Conservation (phyloP, 2,329 filamentous ascomycete genomes). For the Aspergillus fischeri region DNA sequence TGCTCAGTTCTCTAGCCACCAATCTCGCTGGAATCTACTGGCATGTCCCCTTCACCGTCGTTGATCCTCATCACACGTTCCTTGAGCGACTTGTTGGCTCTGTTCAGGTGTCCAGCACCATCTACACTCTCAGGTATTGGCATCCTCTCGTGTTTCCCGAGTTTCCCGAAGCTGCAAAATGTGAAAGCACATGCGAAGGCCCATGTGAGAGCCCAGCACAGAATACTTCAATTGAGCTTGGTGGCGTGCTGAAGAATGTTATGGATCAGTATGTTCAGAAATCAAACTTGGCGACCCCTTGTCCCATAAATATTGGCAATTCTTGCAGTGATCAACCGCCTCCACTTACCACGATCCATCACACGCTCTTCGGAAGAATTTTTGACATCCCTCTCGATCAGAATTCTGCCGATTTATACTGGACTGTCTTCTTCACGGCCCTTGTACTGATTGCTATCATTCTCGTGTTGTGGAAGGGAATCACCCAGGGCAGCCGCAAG, state of each 20-base stretch:
- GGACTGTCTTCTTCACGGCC: background rate
- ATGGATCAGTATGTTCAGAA: background rate
- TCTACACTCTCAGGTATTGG: constrained; percentile 7
- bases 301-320: background rate
- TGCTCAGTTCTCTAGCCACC: constrained; percentile 3
- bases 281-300: background rate
- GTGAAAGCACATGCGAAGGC: too few species aligned
- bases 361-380: background rate
- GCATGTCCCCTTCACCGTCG: constrained; percentile 17
- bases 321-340: background rate
- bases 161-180: background rate
- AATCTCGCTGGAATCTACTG: constrained; percentile 18
- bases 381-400: background rate
- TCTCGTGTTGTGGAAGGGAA: background rate
- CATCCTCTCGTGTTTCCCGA: constrained; percentile 1
- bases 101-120: constrained; percentile 16
- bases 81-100: constrained; percentile 16
- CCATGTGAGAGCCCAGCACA: background rate
- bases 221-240: background rate
- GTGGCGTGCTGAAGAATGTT: background rate
- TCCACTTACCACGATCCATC: background rate
- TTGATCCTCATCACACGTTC: constrained; percentile 13
- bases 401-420: background rate
- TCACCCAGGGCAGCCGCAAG: background rate
- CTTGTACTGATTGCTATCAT: background rate